Evolutionary conservation across 345 rosid genomes (phyloP), one percentile per base, ranked within the genome.

Genomic region (Gossypioides kirkii): DNA sequence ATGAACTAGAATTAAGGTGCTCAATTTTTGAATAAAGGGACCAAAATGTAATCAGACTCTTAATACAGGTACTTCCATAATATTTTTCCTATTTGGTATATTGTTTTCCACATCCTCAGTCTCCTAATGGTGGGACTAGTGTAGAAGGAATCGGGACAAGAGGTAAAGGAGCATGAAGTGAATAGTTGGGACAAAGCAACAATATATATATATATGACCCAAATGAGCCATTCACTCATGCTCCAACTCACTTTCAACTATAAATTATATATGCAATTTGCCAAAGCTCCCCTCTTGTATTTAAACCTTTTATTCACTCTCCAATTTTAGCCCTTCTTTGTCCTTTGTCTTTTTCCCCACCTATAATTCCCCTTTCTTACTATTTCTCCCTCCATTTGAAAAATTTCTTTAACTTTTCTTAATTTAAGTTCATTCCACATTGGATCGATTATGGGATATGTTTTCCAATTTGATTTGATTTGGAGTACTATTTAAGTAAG

Each of bases 11-110:
- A 0, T 0, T 32, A 32, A 32, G 0, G 4, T 32, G 0, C 1
- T 1, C 0, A 32, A 32, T 0, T 32, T 32, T 32, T 32, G 0
- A 32, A 32, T 32, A 32, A 5, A 32, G 0, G 1, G 0, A 5
- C 7, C 0, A 32, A 32, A 5, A 32, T 32, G 5, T 32, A 32
- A 5, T 32, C 1, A 0, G 0, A 4, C 38, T 32, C 36, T 32
- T 4, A 32, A 0, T 4, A 4, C 6, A 32, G 5, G 0, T 0
- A 32, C 0, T 5, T 32, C 0, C 0, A 5, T 32, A 32, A 1
- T 32, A 32, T 5, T 32, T 5, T 32, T 4, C 36, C 6, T 32
- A 32, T 32, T 32, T 32, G 6, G 6, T 32, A 32, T 32, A 32
- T 32, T 32, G 38, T 1, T 32, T 32, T 32, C 38, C 38, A 32